Conservation (phyloP, 495 filamentous ascomycete species). For the Extremus antarcticus region DNA sequence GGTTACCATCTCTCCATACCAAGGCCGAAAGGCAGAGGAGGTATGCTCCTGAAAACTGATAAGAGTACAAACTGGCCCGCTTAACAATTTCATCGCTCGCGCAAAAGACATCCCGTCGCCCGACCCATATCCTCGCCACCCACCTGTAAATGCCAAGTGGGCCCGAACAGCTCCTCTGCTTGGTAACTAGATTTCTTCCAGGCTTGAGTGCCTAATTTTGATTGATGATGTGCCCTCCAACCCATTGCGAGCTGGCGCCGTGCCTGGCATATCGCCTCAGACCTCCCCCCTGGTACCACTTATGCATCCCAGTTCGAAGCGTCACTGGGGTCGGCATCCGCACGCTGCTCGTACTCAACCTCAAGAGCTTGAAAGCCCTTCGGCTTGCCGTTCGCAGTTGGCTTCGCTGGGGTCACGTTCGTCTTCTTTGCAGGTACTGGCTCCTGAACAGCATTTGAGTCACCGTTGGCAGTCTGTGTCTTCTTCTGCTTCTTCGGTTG, state of each 20-base stretch:
- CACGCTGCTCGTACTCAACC: constrained; percentile 10
- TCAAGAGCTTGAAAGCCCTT: constrained; percentile 16
- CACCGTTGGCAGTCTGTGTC: constrained; percentile 35
- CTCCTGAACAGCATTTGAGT: constrained; percentile 27
- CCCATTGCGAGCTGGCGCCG: not conserved
- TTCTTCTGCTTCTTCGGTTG: constrained; percentile 50
- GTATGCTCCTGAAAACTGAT: too few relatives aligned
- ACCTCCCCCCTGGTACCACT: not conserved
- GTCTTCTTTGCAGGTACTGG: constrained; percentile 17
- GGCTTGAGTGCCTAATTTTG: too few relatives aligned
- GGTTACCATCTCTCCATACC: too few relatives aligned
- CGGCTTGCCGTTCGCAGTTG: constrained; percentile 5
- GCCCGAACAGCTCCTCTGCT: not conserved
- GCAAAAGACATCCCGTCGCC: not conserved
- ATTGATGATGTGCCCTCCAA: not conserved
- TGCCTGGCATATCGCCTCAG: too few relatives aligned
- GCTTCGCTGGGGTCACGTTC: constrained; percentile 6
- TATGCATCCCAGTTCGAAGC: constrained; percentile 14
- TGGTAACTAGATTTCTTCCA: not conserved
- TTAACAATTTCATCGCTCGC: too few relatives aligned
- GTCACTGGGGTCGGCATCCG: constrained; percentile 9
- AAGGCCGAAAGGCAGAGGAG: too few relatives aligned
- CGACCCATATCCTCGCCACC: not conserved
- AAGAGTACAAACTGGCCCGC: too few relatives aligned
- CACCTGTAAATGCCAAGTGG: not conserved